A percentile compares a stretch with the other conserved stretches of the same genome.
phyloP scores from a whole-genome alignment of 805 yeast species.

The Yarrowia sp. region DNA sequence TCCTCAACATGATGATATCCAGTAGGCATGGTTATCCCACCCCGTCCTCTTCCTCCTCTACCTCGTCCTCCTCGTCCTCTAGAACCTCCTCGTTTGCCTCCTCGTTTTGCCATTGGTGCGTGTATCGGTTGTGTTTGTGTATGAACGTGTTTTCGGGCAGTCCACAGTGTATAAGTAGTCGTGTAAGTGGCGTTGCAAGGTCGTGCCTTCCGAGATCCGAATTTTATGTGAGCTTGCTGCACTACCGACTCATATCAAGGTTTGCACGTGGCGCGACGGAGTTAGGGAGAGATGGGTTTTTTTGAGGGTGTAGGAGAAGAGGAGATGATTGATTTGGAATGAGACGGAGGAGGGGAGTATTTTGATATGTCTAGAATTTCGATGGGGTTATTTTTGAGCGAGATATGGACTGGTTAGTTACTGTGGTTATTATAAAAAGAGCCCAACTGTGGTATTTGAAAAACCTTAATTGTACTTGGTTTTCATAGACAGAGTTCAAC shows the following conservation, averaged over 20 bases:
- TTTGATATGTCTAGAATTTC: no score
- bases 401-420: no score
- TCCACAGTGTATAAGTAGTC: not conserved
- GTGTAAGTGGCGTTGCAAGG: not conserved
- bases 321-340: not conserved
- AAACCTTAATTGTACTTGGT: no score
- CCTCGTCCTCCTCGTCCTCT: slow-evolving; percentile 16
- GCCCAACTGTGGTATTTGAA: no score
- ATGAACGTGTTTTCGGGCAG: not conserved
- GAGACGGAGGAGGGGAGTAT: no score
- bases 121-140: not conserved
- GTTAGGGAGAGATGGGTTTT: not conserved
- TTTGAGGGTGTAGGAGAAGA: not conserved
- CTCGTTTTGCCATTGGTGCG: slow-evolving; percentile 17
- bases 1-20: not conserved
- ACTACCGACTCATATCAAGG: slow-evolving; percentile 18
- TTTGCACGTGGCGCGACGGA: not conserved
- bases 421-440: no score
- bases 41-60: not conserved
- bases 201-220: not conserved
- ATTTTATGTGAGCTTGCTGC: slow-evolving; percentile 16
- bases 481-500: no score
- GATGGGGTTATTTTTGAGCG: no score
- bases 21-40: not conserved
- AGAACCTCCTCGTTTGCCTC: slow-evolving; percentile 11